Evolutionary conservation across 441 rosid species (phyloP).

Genomic region (Croton laevigatus): DNA sequence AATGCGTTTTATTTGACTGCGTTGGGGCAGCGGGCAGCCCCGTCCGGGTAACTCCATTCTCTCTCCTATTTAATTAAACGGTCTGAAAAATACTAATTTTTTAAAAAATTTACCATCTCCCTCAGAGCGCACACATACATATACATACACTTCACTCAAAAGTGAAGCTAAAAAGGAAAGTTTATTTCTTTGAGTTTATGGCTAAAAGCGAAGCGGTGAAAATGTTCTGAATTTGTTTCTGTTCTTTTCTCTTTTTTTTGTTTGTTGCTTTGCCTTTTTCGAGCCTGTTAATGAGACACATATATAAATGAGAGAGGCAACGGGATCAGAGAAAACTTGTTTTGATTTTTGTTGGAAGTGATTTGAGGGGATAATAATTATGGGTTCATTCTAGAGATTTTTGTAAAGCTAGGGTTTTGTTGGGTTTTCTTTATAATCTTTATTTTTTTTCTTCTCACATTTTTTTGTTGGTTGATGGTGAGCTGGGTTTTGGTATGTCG

Average conservation of each 20-base stretch:
- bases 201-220: conserved; percentile 20
- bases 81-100: not conserved
- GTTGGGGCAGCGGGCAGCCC: conserved; percentile 54
- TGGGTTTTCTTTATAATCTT: conserved; percentile 2
- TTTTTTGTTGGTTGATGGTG: conserved; percentile 28
- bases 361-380: conserved; percentile 22
- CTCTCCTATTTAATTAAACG: conserved; percentile 12
- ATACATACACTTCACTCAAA: conserved; percentile 22
- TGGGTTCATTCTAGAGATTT: conserved; percentile 18
- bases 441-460: not conserved
- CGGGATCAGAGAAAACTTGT: conserved; percentile 1
- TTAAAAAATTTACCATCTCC: not conserved
- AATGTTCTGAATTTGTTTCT: conserved; percentile 21
- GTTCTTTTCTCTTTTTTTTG: not conserved
- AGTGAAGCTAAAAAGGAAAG: conserved; percentile 31
- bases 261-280: conserved; percentile 27
- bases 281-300: conserved; percentile 26
- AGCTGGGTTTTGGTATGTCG: conserved; percentile 44
- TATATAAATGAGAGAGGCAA: not conserved
- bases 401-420: conserved; percentile 37
- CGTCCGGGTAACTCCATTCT: conserved; percentile 30
- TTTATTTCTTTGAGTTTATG: conserved; percentile 5
- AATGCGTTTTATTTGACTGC: conserved; percentile 48
- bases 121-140: conserved; percentile 13
- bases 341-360: not conserved